Base-by-base conservation (phyloP, 2,329 filamentous ascomycete genomes). In the Stagonosporopsis chrysanthemi region DNA sequence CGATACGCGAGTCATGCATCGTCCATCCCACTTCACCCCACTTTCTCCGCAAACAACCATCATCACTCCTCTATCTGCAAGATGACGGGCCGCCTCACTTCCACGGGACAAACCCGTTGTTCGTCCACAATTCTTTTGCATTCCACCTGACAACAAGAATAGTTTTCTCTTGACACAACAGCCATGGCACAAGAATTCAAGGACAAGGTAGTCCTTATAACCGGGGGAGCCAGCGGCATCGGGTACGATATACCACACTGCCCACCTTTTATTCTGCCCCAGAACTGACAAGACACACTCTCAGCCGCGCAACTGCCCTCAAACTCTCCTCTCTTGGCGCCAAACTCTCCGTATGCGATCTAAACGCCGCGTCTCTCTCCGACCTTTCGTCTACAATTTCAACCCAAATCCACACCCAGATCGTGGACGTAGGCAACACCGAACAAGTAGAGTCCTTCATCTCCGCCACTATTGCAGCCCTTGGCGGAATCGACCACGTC, bases 401-500 rank as follows among this genome's bases (percentile, higher is more conserved):
- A 19, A 65, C 65, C 4, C 73, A 75, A 40, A 59, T 51, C 4
- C 77, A 64, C 58, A 62, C 66, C 8, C 56, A 68, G 6, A 62
- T 73, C 7, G 71, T 84, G 33, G 80, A 86, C 66, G 82, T 86
- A 3, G 70, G 76, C 29, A 73, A 79, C 28, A 71, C 76, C 17
- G 60, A 59, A 1, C 73, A 80, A 44, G 81, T 86, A 2, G 72
- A 77, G 11, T 55, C 65, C 1, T 79, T 77, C 23, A 67, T 87
- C 6, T 68, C 73, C 15, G 56, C 61, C 7, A 77, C 75, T 0
- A 46, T 80, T 1, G 43, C 66, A 6, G 67, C 71, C 15, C 75
- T 78, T 36, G 74, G 75, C 22, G 53, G 56, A 1, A 65, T 82
- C 2, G 66, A 79, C 53, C 73, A 78, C 35, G 77, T 80, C 1